These are phyloP conservation scores for Tolypocladium nubicola DNA, from an alignment of 2,329 filamentous ascomycete species.

Conservation along the genomic window DNA sequence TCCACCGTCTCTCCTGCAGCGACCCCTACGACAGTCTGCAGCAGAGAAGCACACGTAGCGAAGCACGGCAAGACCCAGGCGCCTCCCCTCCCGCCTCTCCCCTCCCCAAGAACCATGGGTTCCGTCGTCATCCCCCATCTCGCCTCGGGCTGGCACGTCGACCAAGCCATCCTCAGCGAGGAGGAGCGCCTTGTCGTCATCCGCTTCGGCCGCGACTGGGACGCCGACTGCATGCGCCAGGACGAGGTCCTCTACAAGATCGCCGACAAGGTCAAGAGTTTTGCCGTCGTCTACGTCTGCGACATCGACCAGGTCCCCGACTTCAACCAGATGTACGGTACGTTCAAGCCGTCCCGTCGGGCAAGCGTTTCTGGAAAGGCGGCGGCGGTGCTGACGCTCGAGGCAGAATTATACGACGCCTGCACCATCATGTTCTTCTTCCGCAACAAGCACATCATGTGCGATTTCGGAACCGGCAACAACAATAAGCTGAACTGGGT, in stretches of 20 bases:
- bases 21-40: neutral
- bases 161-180: slow-evolving; percentile 82
- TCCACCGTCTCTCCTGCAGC: neutral
- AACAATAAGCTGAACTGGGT: slow-evolving; percentile 99
- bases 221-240: slow-evolving; percentile 61
- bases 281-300: slow-evolving; percentile 85
- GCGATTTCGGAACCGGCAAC: slow-evolving; percentile 94
- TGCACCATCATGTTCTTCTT: slow-evolving; percentile 97
- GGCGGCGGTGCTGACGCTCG: neutral
- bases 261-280: slow-evolving; percentile 88
- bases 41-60: neutral
- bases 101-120: slow-evolving; percentile 37
- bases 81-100: neutral
- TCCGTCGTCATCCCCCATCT: slow-evolving; percentile 90
- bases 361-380: neutral
- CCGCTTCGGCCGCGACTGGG: slow-evolving; percentile 80
- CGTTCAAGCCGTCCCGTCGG: slow-evolving; percentile 4
- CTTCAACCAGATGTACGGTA: slow-evolving; percentile 90
- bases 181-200: slow-evolving; percentile 91
- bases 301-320: slow-evolving; percentile 85
- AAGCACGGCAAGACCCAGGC: neutral
- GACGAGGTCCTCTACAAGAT: slow-evolving; percentile 95
- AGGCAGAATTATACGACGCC: slow-evolving; percentile 64
- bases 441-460: slow-evolving; percentile 98
- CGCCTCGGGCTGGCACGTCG: slow-evolving; percentile 90